Conservation (phyloP, 176 grass and related monocot species). For the Paspalum notatum region DNA sequence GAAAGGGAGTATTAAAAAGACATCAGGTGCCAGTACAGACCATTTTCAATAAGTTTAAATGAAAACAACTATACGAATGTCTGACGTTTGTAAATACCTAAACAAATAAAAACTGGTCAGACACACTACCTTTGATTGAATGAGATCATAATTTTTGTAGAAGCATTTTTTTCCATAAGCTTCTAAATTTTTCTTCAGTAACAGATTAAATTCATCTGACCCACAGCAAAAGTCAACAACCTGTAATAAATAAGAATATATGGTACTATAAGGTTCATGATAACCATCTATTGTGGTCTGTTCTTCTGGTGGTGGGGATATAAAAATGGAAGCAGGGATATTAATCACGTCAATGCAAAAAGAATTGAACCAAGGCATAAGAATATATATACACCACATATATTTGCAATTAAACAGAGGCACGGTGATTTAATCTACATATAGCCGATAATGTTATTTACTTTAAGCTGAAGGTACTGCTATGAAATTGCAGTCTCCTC, state of each 20-base stretch:
- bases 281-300: background rate
- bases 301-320: background rate
- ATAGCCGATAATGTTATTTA: background rate
- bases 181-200: conserved; percentile 82
- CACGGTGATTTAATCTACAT: conserved; percentile 23
- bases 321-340: conserved; percentile 3
- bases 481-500: background rate
- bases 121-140: conserved; percentile 68
- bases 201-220: conserved; percentile 83
- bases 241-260: conserved; percentile 47
- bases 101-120: conserved; percentile 11
- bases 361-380: background rate
- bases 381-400: conserved; percentile 10
- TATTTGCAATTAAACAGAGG: conserved; percentile 3
- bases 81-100: background rate
- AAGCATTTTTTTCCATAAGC: conserved; percentile 74
- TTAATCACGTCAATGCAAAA: background rate
- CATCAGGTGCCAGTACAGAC: conserved; percentile 2
- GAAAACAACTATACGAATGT: background rate
- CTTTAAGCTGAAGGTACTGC: conserved; percentile 1
- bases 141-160: conserved; percentile 95
- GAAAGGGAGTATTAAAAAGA: conserved; percentile 10
- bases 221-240: conserved; percentile 97
- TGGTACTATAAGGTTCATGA: conserved; percentile 10
- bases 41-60: background rate